Conservation (phyloP, 2,329 filamentous ascomycete genomes). For the Penicillium verrucosum region DNA sequence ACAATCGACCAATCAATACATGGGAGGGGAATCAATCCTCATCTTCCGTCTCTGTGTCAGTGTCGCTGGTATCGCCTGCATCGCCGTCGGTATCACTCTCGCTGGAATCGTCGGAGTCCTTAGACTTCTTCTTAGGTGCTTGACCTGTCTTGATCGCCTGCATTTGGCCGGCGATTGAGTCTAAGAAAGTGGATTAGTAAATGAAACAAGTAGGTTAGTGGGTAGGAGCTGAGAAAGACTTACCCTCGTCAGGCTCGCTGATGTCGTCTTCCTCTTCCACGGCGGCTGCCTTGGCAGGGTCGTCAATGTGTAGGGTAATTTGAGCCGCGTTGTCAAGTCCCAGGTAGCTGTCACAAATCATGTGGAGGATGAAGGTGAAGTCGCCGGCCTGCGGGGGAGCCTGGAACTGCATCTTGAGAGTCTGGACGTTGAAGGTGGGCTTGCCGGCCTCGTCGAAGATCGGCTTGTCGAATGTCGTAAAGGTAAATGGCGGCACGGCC, state of each 20-base stretch:
- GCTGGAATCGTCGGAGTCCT: constrained; percentile 55
- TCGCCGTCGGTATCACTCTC: constrained; percentile 67
- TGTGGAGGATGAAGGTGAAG: constrained; percentile 91
- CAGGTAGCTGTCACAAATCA: constrained; percentile 91
- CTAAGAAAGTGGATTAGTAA: constrained; percentile 45
- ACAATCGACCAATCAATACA: constrained; percentile 23
- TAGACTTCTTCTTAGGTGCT: constrained; percentile 54
- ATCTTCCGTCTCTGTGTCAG: constrained; percentile 71
- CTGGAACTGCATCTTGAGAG: constrained; percentile 94
- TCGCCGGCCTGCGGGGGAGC: constrained; percentile 87
- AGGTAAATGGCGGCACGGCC: constrained; percentile 94
- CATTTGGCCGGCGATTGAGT: constrained; percentile 89
- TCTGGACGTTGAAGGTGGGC: constrained; percentile 93
- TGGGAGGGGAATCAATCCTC: constrained; percentile 53
- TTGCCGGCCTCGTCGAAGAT: constrained; percentile 75
- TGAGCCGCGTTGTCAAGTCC: constrained; percentile 92
- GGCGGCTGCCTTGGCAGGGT: constrained; percentile 76
- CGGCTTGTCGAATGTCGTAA: constrained; percentile 85
- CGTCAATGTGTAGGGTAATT: constrained; percentile 83
- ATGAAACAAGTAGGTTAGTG: background rate
- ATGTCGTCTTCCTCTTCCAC: constrained; percentile 90
- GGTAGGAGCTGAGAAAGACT: constrained; percentile 36
- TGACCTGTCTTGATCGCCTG: constrained; percentile 72
- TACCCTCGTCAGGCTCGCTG: constrained; percentile 96
- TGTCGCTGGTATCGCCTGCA: constrained; percentile 55